Base-by-base conservation (phyloP, 2,329 filamentous ascomycete genomes). In the Aspergillus thermomutatus region DNA sequence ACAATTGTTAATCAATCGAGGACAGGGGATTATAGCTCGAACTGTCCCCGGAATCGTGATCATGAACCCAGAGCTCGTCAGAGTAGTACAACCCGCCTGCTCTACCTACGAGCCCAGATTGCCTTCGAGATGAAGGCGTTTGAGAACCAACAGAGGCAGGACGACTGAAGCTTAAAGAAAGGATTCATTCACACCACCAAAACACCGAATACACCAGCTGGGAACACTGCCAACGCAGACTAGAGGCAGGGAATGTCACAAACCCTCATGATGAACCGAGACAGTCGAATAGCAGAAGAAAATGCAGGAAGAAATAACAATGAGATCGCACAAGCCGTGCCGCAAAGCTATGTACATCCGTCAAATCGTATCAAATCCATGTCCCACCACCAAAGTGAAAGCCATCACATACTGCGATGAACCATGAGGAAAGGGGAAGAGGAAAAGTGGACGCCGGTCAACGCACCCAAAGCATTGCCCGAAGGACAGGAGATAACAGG, bases 301-400 rank as follows among this genome's bases (percentile, higher is more conserved):
- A 66, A 65, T 61, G 63, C 59, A 64, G 59, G 63, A 65, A 66
- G 52, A 64, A 49, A 60, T 54, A 56, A 60, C 53, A 48, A 50
- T 50, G 23, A 53, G 28, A 52, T 54, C 63, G 54, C 53, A 37
- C 41, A 23, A 46, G 14, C 31, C 50, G 61, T 58, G 63, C 55
- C 57, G 43, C 61, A 46, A 67, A 64, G 69, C 61, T 72, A 72
- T 73, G 68, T 72, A 72, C 69, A 72, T 71, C 65, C 69, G 66
- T 72, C 69, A 71, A 61, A 65, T 71, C 69, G 59, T 69, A 66
- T 66, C 64, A 64, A 62, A 57, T 56, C 58, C 54, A 50, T 54
- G 55, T 53, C 50, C 59, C 54, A 52, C 41, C 45, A 43, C 43
- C 49, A 52, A 31, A 49, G 28, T 25, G 34, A 52, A 49, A 34